Conservation (phyloP, 2,329 filamentous ascomycete species). For the Botrytis galanthina region DNA sequence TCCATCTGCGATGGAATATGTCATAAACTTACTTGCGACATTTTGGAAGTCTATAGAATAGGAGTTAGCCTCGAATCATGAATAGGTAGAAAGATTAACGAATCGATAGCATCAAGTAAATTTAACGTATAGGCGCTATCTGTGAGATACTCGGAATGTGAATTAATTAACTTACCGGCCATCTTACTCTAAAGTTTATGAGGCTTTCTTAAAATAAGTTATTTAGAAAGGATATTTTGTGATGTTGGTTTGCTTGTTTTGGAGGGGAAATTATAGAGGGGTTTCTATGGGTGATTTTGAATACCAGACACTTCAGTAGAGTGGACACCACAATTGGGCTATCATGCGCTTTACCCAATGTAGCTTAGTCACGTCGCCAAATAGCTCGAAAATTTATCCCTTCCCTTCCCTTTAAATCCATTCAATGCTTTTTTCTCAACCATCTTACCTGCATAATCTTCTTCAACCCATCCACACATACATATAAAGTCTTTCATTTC, state of each 20-base stretch:
- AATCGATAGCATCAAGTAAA: not conserved
- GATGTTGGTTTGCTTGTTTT: conserved; percentile 14
- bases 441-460: not conserved
- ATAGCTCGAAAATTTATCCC: conserved; percentile 3
- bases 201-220: not conserved
- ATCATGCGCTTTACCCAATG: not conserved
- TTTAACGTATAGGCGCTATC: too few relatives aligned
- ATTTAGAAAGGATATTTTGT: conserved; percentile 12
- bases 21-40: conserved; percentile 43
- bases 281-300: conserved; percentile 18
- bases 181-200: conserved; percentile 30
- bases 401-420: conserved; percentile 6
- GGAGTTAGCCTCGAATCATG: conserved; percentile 27
- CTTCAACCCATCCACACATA: not conserved
- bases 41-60: conserved; percentile 40
- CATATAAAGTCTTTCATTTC: not conserved
- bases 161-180: conserved; percentile 33
- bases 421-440: not conserved
- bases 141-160: not conserved
- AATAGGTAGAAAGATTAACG: not conserved
- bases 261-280: conserved; percentile 22
- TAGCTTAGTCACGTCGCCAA: conserved; percentile 8
- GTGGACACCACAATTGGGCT: conserved; percentile 8
- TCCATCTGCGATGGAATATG: not conserved
- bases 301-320: conserved; percentile 9